These are phyloP conservation scores for Geranium brycei DNA, from an alignment of 345 rosid species.

Conservation along the genomic window DNA sequence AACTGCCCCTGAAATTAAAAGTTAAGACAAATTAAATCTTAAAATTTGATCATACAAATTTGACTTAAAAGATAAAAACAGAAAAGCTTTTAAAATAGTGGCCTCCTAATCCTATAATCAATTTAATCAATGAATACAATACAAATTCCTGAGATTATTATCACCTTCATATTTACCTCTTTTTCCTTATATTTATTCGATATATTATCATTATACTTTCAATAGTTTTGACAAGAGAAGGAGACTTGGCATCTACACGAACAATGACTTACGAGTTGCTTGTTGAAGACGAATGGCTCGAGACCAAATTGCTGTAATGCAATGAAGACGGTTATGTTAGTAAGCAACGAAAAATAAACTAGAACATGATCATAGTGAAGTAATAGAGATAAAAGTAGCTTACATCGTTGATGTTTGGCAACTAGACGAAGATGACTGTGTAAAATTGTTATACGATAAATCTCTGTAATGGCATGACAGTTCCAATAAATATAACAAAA, in stretches of 20 bases:
- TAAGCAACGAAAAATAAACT: neutral
- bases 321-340: conserved; percentile 2
- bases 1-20: no score
- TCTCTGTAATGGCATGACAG: conserved; percentile 34
- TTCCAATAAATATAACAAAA: neutral
- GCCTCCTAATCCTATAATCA: no score
- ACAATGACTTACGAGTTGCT: conserved; percentile 41
- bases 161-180: no score
- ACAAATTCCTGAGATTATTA: no score
- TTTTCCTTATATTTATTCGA: no score
- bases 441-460: conserved; percentile 79
- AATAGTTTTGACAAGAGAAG: neutral
- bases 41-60: no score
- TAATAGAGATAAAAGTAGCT: conserved; percentile 13
- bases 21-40: no score
- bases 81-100: no score
- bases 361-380: neutral
- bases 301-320: conserved; percentile 49
- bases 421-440: conserved; percentile 20
- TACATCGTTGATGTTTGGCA: conserved; percentile 39
- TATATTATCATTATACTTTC: neutral
- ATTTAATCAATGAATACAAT: no score
- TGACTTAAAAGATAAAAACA: neutral
- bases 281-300: conserved; percentile 32
- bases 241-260: neutral